Base-by-base conservation (phyloP, 305 asterid genomes). In the Solanum hybrid region DNA sequence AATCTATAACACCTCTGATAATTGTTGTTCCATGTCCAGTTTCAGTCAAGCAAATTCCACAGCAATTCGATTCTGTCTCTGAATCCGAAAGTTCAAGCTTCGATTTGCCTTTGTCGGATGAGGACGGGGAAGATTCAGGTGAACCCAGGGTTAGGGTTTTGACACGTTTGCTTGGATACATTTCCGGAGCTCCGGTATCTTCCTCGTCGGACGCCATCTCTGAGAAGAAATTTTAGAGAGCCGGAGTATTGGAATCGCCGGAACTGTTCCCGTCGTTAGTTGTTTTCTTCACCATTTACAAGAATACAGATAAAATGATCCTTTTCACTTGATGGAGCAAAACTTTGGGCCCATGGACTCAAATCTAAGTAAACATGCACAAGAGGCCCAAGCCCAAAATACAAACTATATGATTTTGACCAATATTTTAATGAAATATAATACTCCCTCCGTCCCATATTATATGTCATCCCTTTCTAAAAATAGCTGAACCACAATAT, bases 31-130 rank as follows among this genome's bases (percentile, higher is more conserved):
- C 92, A 27, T 61, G 33, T 26, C 92, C 91, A 45, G 91, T 90
- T 89, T 95, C 95, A 72, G 93, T 91, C 65, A 95, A 91, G 91
- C 98, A 95, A 89, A 95, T 95, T 6, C 97, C 98, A 90, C 98
- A 95, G 41, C 94, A 92, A 45, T 92, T 81, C 79, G 90, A 73
- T 78, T 92, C 91, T 61, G 68, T 6, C 15, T 90, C 91, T 27
- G 72, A 76, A 26, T 89, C 84, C 27, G 76, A 17, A 33, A 75
- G 87, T 72, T 90, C 87, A 78, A 92, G 36, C 91, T 89, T 91
- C 61, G 87, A 79, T 93, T 94, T 94, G 88, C 96, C 96, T 90
- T 93, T 90, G 77, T 84, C 72, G 33, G 89, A 82, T 33, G 57
- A 26, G 14, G 84, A 27, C 5, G 87, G 36, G 1, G 87, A 81